A percentile compares a stretch with the other conserved stretches of the same genome.
Conservation (phyloP, 306 rosid genomes). For the Prunus mira region DNA sequence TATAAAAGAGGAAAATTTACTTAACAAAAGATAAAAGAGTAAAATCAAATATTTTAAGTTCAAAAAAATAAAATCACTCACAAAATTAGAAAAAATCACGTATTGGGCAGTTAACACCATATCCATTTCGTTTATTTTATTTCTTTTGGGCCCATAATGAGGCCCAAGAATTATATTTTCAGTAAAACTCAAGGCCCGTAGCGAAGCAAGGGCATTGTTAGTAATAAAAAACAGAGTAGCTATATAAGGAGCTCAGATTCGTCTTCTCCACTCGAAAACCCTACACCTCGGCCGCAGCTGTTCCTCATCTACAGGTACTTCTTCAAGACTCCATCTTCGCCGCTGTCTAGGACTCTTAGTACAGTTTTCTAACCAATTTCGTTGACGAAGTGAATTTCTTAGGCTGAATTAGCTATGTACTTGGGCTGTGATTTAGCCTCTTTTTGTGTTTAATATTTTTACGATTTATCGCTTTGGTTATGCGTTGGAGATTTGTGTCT, state of each 20-base stretch:
- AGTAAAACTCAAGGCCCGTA: neutral
- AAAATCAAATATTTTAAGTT: too few species aligned
- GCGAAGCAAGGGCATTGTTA: neutral
- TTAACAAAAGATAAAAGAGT: too few species aligned
- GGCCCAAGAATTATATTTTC: neutral
- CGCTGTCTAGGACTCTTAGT: neutral
- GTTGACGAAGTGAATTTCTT: neutral
- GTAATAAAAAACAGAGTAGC: neutral
- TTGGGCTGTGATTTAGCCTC: neutral
- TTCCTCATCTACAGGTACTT: conserved; percentile 1
- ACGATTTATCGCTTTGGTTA: neutral
- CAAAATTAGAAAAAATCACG: too few species aligned
- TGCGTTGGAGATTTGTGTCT: neutral
- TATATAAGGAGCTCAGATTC: conserved; percentile 7
- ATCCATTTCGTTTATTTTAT: too few species aligned
- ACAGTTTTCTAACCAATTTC: neutral
- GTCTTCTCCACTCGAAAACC: conserved; percentile 31
- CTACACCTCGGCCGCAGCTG: conserved; percentile 34
- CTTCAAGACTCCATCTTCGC: neutral
- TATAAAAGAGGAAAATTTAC: too few species aligned
- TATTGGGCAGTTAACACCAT: too few species aligned
- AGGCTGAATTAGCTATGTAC: neutral
- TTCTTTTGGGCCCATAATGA: neutral
- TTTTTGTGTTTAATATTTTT: neutral
- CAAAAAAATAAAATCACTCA: too few species aligned